Base-by-base conservation (phyloP, 2,329 filamentous ascomycete species). In the Colletotrichum lupini region DNA sequence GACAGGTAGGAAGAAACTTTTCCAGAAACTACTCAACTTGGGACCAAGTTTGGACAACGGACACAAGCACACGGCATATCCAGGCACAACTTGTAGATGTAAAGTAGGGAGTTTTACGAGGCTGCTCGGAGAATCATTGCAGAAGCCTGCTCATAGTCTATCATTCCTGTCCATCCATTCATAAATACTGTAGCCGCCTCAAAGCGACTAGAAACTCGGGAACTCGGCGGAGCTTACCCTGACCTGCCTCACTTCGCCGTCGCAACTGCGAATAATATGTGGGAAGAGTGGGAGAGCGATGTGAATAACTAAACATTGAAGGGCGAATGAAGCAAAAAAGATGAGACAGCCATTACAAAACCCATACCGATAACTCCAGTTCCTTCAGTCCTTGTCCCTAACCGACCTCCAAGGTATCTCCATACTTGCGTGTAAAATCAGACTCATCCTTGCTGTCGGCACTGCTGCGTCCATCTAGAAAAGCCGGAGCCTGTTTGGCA, bases 391-490 rank as follows among this genome's bases (percentile, higher is more conserved):
- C 67, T 14, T 63, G 49, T 58, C 59, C 72, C 53, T 32, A 62
- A 35, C 62, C 57, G 35, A 32, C 49, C 49, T 64, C 62, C 68
- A 68, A 67, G 68, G 72, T 71, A 71, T 74, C 67, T 60, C 49
- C 60, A 61, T 53, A 72, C 68, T 61, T 72, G 56, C 62, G 24
- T 61, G 35, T 66, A 66, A 68, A 49, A 28, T 19, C 22, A 14
- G 14, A 24, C 58, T 74, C 42, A 75, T 30, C 37, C 35, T 35
- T 75, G 67, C 72, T 68, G 72, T 37, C 64, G 67, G 73, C 74
- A 76, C 55, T 73, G 69, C 63, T 76, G 69, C 49, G 74, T 70
- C 74, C 74, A 76, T n/a, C 74, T 66, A 32, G 73, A 67, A 49
- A 66, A 70, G 24, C 74, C 74, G 11, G 73, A 59, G 28, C 74